A percentile compares a stretch with the other conserved stretches of the same genome.
These are phyloP conservation scores for Salix exigua DNA, from an alignment of 345 rosid genomes.

Conservation along the genomic window DNA sequence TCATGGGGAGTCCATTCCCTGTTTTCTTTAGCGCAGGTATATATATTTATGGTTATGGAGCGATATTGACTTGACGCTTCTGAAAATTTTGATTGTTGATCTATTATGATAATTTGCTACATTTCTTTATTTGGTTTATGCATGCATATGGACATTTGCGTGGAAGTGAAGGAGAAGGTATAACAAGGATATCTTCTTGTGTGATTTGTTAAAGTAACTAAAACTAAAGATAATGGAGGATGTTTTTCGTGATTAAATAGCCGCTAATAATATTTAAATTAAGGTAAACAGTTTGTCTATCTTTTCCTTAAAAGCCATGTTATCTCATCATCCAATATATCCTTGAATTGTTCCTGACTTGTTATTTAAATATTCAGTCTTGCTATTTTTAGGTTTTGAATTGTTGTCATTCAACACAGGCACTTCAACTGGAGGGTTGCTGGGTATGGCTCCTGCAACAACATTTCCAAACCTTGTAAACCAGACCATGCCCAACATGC, in stretches of 20 bases:
- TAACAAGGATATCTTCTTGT: background rate
- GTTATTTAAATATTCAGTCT: background rate
- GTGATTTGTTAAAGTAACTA: background rate
- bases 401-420: constrained; percentile 38
- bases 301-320: background rate
- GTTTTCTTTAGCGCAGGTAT: constrained; percentile 97
- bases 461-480: constrained; percentile 72
- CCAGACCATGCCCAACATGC: constrained; percentile 99
- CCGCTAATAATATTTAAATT: background rate
- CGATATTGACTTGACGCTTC: background rate
- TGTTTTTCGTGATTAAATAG: background rate
- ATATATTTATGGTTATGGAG: background rate
- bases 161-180: background rate
- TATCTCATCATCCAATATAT: background rate
- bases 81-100: background rate
- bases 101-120: background rate
- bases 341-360: background rate
- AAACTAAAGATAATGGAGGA: background rate
- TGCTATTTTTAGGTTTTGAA: background rate
- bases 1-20: constrained; percentile 95
- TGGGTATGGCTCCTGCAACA: constrained; percentile 72
- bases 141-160: background rate
- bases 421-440: constrained; percentile 63
- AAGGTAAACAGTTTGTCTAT: background rate
- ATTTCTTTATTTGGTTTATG: background rate